Percentiles rank a stretch among this genome's conserved stretches.
Conservation (phyloP, 2,329 filamentous ascomycete species). For the Clarireedia monteithiana region DNA sequence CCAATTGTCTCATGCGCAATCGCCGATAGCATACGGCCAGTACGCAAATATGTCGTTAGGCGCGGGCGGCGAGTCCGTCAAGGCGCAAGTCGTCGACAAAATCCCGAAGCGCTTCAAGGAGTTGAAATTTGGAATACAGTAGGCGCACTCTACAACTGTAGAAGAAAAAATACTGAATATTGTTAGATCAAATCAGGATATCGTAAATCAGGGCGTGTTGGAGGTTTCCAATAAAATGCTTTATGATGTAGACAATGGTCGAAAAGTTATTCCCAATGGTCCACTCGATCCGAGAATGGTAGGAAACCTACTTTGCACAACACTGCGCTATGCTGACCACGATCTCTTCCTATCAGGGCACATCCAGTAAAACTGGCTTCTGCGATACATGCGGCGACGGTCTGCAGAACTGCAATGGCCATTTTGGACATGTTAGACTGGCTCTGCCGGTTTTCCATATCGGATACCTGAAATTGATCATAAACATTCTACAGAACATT, state of each 20-base stretch:
- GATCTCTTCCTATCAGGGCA: constrained; percentile 45
- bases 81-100: constrained; percentile 85
- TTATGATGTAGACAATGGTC: constrained; percentile 79
- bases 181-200: constrained; percentile 76
- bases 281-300: constrained; percentile 79
- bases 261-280: constrained; percentile 71
- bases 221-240: constrained; percentile 91
- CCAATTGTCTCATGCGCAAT: constrained; percentile 1
- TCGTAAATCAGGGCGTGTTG: constrained; percentile 89
- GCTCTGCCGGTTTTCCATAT: constrained; percentile 92
- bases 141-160: constrained; percentile 26
- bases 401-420: constrained; percentile 80
- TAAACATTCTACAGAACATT: constrained; percentile 86
- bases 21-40: background rate
- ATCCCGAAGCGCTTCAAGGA: constrained; percentile 87
- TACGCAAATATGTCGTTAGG: constrained; percentile 22
- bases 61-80: constrained; percentile 37
- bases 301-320: constrained; percentile 15
- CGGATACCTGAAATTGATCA: constrained; percentile 89
- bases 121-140: constrained; percentile 91
- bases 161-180: constrained; percentile 16
- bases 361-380: constrained; percentile 70
- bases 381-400: constrained; percentile 80
- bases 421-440: constrained; percentile 89
- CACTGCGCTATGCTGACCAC: background rate